Base-by-base conservation (phyloP, 441 rosid species). In the Aleurites moluccanus region DNA sequence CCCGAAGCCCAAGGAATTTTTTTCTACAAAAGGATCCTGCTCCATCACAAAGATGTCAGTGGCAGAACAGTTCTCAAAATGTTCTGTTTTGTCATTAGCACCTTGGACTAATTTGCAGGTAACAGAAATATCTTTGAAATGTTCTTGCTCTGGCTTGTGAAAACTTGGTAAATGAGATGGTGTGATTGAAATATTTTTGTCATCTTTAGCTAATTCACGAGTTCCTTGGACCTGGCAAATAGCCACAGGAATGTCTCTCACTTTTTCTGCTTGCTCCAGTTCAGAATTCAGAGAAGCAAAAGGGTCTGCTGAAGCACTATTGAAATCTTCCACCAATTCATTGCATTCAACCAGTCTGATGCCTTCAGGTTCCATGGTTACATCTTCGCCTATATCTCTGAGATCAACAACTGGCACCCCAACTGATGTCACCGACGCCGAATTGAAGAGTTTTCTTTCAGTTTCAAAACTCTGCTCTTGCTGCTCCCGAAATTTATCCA, bases 31-130 rank as follows among this genome's bases (percentile, higher is more conserved):
- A 23, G 83, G 85, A 55, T 85, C 85, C 20, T 50, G 84, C 76
- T 77, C 84, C 81, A 68, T 64, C 62, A 80, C 85, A 77, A 83
- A 80, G 53, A 81, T 67, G 40, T 80, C 86, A 69, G 74, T 55
- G 14, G 79, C 57, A 23, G 85, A 72, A 74, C 76, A 75, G 78
- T 74, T 75, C 33, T 83, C 75, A 21, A 76, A 80, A 78, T 68
- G 72, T 69, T 73, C 76, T 20, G 61, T 73, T 63, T 78, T 78
- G 57, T 81, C 79, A 79, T 80, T 78, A 74, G 73, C 67, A 75
- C 67, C 80, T 76, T 52, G 69, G 64, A 64, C 81, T 65, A 71
- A 71, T 76, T 69, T 77, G 70, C 69, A 66, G 73, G 73, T 23
- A 61, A 67, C 60, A 77, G 73, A 56, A 23, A 61, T 69, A 67